Evolutionary conservation across 2,329 filamentous ascomycete genomes (phyloP), one percentile per base, ranked within the genome.

Genomic region (Neopestalotiopsis rosae): DNA sequence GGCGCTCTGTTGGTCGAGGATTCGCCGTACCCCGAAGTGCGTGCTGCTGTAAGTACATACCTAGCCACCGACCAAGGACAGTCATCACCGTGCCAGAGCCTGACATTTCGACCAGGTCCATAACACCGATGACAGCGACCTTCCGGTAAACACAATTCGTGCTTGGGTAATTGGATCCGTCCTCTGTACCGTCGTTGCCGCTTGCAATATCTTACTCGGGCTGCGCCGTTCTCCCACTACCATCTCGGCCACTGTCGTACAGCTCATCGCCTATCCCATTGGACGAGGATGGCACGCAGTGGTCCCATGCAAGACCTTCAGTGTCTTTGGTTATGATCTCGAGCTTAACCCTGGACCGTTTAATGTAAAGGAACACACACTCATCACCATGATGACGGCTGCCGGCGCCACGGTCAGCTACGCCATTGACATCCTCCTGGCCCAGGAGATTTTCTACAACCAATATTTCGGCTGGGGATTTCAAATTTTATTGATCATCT

Each of bases 11-110:
- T 90, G 74, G 85, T 90, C 75, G 89, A 91, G 68, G 89, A 91
- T 77, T 91, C 89, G 62, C 90, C 90, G 2, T 92, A 91, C 74
- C 88, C 89, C 49, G 89, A 91, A 80, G 90, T 91, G 67, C 88
- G 90, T 72, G 87, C 89, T 32, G 88, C 90, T 20, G 90, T 92
- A 40, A 65, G 62, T 66, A 56, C n/a, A 5, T 59, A 56, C n/a
- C n/a, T 59, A 65, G 20, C 6, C 42, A 17, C 14, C 24, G 10
- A 30, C 24, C 32, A 34, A 40, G 59, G 3, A 20, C 17, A 52
- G 45, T 24, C 14, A n/a, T 20, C 45, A n/a, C 32, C 9, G 24
- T 40, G 10, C 13, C 32, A 32, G 34, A 32, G 14, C 20, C 65
- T 67, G 32, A 67, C 65, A 10, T 28, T 5, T 13, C 6, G 17